Base-by-base conservation (phyloP, 164 flowering plant species). In the Houttuynia cordata region DNA sequence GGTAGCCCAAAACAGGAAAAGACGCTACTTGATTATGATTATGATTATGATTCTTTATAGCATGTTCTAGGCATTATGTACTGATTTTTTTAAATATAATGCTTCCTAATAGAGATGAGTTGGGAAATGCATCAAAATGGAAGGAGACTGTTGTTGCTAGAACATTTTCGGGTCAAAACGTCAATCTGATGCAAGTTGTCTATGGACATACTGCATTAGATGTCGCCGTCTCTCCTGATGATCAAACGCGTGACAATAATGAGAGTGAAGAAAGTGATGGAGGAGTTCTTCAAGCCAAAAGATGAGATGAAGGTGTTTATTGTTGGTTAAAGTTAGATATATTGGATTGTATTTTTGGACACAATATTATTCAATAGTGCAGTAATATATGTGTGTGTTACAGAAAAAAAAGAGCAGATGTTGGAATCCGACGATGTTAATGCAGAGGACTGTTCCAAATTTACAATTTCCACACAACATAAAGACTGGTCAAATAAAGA, bases 151-250 rank as follows among this genome's bases (percentile, higher is more conserved):
- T 90, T 80, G 39, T 70, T 37, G 78, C 79, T 51, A 79, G 81
- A 65, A 73, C 82, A 24, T 20, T 57, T 10, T 69, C 70, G 19
- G 74, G 79, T 56, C 80, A 73, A 62, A 74, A 56, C 58, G 59
- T 66, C 14, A 90, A 83, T 76, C 91, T 93, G 51, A 86, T 73
- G 87, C 88, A 90, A 65, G 84, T 90, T 74, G 96, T 93, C 6
- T 93, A 93, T 77, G 96, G 92, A 37, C 75, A 74, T 39, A 56
- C 82, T 60, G 59, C 60, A 45, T 51, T 73, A 50, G 67, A 70
- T 45, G 57, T 76, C 6, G 30, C 69, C 57, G 55, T 67, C 8
- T 57, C 73, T 22, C 13, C 49, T 12, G 53, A 62, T 60, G 80
- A n/a, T n/a, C n/a, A 81, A 67, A 62, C 20, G 42, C 73, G 68